These are phyloP conservation scores for Blastobotrys arbuscula DNA, from an alignment of 1,139 yeast genomes.

Conservation along the genomic window DNA sequence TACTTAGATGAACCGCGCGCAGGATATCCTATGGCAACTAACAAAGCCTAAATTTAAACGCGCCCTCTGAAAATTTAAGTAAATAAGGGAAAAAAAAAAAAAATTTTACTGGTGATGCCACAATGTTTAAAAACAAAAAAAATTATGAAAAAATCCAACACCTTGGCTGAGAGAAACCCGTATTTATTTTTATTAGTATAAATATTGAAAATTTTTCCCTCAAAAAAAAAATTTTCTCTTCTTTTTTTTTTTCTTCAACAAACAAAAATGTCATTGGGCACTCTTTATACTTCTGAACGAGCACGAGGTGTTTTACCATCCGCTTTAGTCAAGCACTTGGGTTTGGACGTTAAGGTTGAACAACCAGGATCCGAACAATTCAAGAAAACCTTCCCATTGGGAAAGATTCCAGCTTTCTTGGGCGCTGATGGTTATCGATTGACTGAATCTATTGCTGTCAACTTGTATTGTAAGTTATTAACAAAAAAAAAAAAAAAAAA, in stretches of 20 bases:
- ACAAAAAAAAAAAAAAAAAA: no score
- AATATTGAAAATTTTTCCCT: background rate
- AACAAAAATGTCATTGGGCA: constrained; percentile 32
- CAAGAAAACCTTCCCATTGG: constrained; percentile 62
- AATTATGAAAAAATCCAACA: background rate
- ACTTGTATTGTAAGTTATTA: constrained; percentile 37
- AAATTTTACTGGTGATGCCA: background rate
- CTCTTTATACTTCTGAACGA: constrained; percentile 25
- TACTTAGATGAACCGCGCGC: no score
- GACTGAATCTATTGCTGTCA: constrained; percentile 73
- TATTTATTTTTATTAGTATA: background rate
- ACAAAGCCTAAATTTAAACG: background rate
- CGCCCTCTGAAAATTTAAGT: background rate
- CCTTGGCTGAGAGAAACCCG: no score
- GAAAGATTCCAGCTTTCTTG: constrained; percentile 68
- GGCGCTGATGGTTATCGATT: constrained; percentile 78
- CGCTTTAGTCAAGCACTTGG: constrained; percentile 63
- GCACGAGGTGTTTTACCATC: constrained; percentile 43
- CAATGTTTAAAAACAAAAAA: background rate
- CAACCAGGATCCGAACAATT: constrained; percentile 43
- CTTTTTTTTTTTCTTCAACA: constrained; percentile 4
- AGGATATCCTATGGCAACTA: no score
- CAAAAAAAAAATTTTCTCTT: background rate
- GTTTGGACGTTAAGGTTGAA: constrained; percentile 61
- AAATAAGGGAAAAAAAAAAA: background rate